Conservation (phyloP, 306 rosid species). For the Prunus mume region DNA sequence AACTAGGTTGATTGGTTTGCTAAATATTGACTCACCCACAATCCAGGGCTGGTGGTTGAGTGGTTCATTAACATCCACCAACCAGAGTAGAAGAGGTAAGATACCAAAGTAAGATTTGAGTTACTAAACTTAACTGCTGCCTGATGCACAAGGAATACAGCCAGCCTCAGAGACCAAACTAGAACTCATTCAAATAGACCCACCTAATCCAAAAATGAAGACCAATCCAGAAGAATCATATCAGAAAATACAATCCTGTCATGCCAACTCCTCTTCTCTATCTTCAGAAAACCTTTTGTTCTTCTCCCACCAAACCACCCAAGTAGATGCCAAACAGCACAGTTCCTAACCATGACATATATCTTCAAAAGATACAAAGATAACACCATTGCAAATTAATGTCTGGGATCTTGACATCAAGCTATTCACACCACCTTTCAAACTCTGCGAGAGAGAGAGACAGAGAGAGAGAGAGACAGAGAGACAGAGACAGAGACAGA, state of each 20-base stretch:
- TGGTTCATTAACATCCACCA: neutral
- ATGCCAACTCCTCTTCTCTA: neutral
- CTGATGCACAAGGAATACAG: neutral
- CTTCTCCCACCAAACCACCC: neutral
- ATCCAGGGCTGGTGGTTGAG: neutral
- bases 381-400: neutral
- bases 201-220: neutral
- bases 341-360: neutral
- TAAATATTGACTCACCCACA: neutral
- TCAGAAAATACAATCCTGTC: neutral
- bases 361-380: neutral
- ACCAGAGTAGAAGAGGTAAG: neutral
- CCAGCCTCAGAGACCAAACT: neutral
- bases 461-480: too few species aligned
- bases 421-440: neutral
- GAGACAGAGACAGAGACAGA: too few species aligned
- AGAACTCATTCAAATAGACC: neutral
- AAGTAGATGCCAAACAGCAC: neutral
- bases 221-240: neutral
- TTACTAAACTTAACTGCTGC: neutral
- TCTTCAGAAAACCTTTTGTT: neutral
- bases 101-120: too few species aligned
- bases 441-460: neutral
- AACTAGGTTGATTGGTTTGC: neutral
- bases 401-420: neutral